These are phyloP conservation scores for Citrus reticulata DNA, from an alignment of 345 rosid genomes.

Conservation along the genomic window DNA sequence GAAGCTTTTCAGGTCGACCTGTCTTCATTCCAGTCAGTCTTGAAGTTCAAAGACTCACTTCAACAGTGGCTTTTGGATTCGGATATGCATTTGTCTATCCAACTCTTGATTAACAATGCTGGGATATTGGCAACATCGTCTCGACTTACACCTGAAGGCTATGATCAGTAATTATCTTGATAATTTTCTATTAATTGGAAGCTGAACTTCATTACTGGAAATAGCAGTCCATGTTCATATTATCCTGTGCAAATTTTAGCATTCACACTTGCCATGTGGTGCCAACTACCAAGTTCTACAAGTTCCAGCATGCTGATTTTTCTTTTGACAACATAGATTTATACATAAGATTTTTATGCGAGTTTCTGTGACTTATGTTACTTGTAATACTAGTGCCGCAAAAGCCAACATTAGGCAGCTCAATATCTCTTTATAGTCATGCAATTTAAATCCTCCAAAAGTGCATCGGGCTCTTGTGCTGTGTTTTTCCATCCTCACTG, in stretches of 20 bases:
- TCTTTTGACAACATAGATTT: not conserved
- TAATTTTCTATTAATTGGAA: not conserved
- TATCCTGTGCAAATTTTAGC: not conserved
- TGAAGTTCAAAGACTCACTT: slow-evolving; percentile 55
- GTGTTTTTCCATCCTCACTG: not conserved
- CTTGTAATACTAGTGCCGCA: not conserved
- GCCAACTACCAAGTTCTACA: not conserved
- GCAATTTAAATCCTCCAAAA: not conserved
- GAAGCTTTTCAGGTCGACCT: slow-evolving; percentile 71
- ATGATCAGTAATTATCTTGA: slow-evolving; percentile 55
- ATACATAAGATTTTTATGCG: not conserved
- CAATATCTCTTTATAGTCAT: not conserved
- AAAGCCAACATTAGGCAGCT: not conserved
- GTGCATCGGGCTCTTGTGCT: not conserved
- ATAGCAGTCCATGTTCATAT: not conserved
- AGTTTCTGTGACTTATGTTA: not conserved
- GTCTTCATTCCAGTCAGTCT: slow-evolving; percentile 62
- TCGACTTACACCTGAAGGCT: slow-evolving; percentile 64
- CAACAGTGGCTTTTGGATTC: slow-evolving; percentile 76
- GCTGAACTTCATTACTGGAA: not conserved
- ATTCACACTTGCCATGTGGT: not conserved
- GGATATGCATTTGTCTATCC: slow-evolving; percentile 69
- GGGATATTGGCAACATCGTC: slow-evolving; percentile 78
- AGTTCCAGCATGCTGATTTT: not conserved
- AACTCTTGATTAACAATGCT: slow-evolving; percentile 87